A percentile compares a stretch with the other conserved stretches of the same genome.
phyloP scores from a whole-genome alignment of 1,139 yeast genomes.

The Pichia sp. region DNA sequence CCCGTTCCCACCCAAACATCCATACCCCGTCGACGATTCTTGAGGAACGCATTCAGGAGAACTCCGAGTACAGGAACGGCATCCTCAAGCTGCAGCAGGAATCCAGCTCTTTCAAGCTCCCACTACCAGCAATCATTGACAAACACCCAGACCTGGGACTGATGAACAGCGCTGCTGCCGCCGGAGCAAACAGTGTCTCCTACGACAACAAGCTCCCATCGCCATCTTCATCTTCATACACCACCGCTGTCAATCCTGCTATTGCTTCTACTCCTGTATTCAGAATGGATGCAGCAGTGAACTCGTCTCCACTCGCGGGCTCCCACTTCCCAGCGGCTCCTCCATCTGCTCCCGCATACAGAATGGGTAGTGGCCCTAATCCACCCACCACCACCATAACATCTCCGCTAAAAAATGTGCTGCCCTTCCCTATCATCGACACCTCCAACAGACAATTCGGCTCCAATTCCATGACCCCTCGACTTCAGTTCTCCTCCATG shows the following conservation, averaged over 20 bases:
- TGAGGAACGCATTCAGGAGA: constrained; percentile 9
- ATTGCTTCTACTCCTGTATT: too few relatives aligned
- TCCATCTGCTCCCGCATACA: background rate
- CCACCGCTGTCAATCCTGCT: too few relatives aligned
- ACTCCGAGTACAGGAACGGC: constrained; percentile 9
- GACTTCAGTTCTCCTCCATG: background rate
- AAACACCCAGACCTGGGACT: constrained; percentile 10
- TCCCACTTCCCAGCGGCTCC: background rate
- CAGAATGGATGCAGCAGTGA: too few relatives aligned
- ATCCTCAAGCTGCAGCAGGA: constrained; percentile 13
- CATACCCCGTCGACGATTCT: constrained; percentile 8
- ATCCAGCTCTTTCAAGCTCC: constrained; percentile 17
- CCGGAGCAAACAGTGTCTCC: background rate
- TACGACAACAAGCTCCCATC: background rate
- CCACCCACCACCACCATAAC: background rate
- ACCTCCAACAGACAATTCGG: background rate
- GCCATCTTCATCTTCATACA: background rate
- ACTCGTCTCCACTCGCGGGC: background rate
- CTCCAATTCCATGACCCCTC: background rate
- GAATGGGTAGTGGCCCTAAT: background rate
- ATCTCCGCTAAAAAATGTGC: background rate
- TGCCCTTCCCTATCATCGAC: background rate
- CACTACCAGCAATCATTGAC: constrained; percentile 22
- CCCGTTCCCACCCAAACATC: constrained; percentile 1
- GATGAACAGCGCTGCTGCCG: background rate